These are phyloP conservation scores for Chamaecyparis obtusa DNA, from an alignment of 75 land plant genomes.

Conservation along the genomic window DNA sequence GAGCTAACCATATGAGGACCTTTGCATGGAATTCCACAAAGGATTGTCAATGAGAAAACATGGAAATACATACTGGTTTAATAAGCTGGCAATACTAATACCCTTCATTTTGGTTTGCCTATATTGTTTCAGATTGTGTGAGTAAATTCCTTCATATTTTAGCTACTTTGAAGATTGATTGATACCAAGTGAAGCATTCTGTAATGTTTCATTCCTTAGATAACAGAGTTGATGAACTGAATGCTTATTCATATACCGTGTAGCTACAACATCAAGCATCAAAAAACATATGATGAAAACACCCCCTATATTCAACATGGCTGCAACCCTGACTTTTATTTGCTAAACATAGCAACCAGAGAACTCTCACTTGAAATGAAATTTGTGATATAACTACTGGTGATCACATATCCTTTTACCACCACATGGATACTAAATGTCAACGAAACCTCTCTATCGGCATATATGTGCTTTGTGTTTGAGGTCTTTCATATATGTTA, in stretches of 20 bases:
- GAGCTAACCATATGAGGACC: no score
- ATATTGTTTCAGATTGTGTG: no score
- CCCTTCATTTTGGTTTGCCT: background rate
- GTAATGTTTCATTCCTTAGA: background rate
- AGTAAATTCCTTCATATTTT: background rate
- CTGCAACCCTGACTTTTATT: background rate
- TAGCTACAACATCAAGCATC: background rate
- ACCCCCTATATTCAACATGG: background rate
- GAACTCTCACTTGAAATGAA: background rate
- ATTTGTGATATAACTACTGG: background rate
- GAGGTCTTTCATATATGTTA: background rate
- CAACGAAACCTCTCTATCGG: background rate
- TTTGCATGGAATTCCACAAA: no score
- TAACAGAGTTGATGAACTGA: background rate
- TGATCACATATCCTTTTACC: background rate
- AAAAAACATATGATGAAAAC: background rate
- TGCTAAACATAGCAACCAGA: background rate
- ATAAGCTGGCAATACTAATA: no score
- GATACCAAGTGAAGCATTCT: background rate
- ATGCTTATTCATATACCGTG: background rate
- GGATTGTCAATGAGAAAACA: no score
- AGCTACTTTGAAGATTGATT: background rate
- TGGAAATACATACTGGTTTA: no score
- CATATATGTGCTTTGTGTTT: background rate
- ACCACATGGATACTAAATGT: background rate